Percentiles rank a stretch among this genome's conserved stretches.
phyloP scores from a whole-genome alignment of 2,329 filamentous ascomycete genomes.

The Raffaelea ambrosiae region DNA sequence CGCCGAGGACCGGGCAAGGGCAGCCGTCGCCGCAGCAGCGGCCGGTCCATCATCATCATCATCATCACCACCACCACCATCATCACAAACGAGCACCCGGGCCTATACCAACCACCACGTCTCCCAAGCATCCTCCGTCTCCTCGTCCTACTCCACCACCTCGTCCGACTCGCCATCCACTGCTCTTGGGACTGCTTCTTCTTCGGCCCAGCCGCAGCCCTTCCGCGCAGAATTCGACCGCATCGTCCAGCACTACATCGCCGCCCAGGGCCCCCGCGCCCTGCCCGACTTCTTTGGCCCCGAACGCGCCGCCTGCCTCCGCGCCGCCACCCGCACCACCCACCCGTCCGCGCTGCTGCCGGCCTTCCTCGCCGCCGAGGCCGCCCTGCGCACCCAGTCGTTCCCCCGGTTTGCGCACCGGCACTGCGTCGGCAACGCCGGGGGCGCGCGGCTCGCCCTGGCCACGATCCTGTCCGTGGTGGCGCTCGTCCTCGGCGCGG shows the following conservation, averaged over 20 bases:
- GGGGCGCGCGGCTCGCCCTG: slow-evolving; percentile 13
- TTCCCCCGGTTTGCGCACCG: slow-evolving; percentile 30
- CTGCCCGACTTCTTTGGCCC: slow-evolving; percentile 25
- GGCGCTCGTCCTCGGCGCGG: slow-evolving; percentile 18
- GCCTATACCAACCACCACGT: slow-evolving; percentile 1
- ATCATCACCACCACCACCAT: no score
- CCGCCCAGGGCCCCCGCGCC: slow-evolving; percentile 19
- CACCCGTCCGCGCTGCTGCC: slow-evolving; percentile 34
- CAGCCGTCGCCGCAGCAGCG: no score
- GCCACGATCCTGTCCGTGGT: slow-evolving; percentile 15
- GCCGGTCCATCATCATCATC: no score
- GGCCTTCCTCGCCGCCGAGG: slow-evolving; percentile 27
- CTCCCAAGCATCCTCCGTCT: slow-evolving; percentile 1
- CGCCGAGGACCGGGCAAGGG: no score
- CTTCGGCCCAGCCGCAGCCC: slow-evolving; percentile 25
- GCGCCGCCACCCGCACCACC: slow-evolving; percentile 31
- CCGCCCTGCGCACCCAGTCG: slow-evolving; percentile 24
- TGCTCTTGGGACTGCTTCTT: neutral
- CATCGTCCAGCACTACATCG: slow-evolving; percentile 30
- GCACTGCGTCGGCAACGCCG: slow-evolving; percentile 27
- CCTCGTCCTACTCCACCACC: neutral
- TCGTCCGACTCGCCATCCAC: neutral
- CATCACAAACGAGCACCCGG: no score
- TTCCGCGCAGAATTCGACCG: slow-evolving; percentile 29
- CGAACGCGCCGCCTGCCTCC: slow-evolving; percentile 29